Evolutionary conservation across 179 eudicot species (phyloP), one percentile per base, ranked within the genome.

Genomic region (Spergularia azorica): DNA sequence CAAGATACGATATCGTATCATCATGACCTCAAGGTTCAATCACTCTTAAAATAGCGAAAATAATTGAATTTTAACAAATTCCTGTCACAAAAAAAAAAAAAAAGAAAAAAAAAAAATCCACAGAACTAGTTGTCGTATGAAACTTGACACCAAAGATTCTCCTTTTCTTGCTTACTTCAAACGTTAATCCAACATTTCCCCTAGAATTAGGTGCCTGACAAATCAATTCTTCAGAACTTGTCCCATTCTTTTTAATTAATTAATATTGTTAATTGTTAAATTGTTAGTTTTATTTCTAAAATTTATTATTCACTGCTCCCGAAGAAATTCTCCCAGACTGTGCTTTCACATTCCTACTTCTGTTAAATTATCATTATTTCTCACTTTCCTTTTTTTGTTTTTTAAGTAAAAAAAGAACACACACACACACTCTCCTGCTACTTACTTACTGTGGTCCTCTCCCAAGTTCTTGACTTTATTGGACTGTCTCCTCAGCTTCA

Each of bases 401-500:
- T 51, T 17, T 15, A 38, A 39, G 17, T 36, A 26, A 26, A 63
- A n/a, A 21, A 10, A 15, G 17, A 43, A 41, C 4, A 8, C 73
- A 36, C 71, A 36, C 39, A 26, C 32, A 26, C 32, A 26, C 15
- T 62, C 43, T 41, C 26, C 60, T 76, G 60, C 73, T 74, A 21
- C 9, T 52, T 12, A 38, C 38, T 16, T 18, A 72, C 77, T 48
- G 75, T 81, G 78, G 84, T 78, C 63, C 77, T 71, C 18, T 72
- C 64, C 51, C 73, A 4, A 77, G 71, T 77, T 73, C 75, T 70
- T 78, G 81, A 73, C 75, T 69, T 78, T 82, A 48, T 69, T 70
- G 68, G 39, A 18, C 48, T 81, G 67, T 68, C 41, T 77, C 3
- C 71, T 74, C 32, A 63, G 16, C 57, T 74, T 74, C 79, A 74